Base-by-base conservation (phyloP, 2,329 filamentous ascomycete genomes). In the Penicillium sclerotiorum region DNA sequence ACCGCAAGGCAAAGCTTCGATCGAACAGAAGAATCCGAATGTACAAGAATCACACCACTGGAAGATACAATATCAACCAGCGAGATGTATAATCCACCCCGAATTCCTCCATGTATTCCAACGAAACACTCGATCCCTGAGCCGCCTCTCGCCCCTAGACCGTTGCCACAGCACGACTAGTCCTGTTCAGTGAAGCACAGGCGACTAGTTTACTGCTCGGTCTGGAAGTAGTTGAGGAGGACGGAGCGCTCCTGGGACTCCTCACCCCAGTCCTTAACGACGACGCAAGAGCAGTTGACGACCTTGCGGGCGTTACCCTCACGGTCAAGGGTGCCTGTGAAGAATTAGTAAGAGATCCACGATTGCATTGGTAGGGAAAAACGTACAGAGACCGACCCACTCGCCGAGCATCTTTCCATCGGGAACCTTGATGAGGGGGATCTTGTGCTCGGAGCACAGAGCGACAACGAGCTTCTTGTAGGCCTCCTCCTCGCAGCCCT, bases 201-300 rank as follows among this genome's bases (percentile, higher is more conserved):
- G 33, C 13, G 37, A 40, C 49, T 50, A 56, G 60, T 72, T 60
- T 77, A 77, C 67, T 77, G 74, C 73, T 77, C 76, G 76, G 91
- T 96, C 84, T 96, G 89, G 92, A 99, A 97, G 89, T 99, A 99
- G 88, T 99, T 96, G 79, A 99, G 90, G 76, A 99, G 89, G 80
- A 97, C 91, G 73, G 87, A 90, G 75, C 94, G 92, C 87, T 99
- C 94, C 83, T 95, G 92, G 66, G 89, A 95, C 84, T 99, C 94
- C 86, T 97, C 94, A 85, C 94, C 94, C 94, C 94, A 99, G 80
- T 99, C 92, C 84, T 94, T 93, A 73, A 99, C 94, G 59, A 99
- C 94, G 72, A 99, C 94, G 85, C 94, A 97, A 74, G 93, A 97
- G 91, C 94, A 99, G 89, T 99, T 99, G 83, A 99, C 94, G 67